A percentile compares a stretch with the other conserved stretches of the same genome.
Evolutionary conservation across 305 asterid species (phyloP).

Genomic region (Fraxinus dipetala): DNA sequence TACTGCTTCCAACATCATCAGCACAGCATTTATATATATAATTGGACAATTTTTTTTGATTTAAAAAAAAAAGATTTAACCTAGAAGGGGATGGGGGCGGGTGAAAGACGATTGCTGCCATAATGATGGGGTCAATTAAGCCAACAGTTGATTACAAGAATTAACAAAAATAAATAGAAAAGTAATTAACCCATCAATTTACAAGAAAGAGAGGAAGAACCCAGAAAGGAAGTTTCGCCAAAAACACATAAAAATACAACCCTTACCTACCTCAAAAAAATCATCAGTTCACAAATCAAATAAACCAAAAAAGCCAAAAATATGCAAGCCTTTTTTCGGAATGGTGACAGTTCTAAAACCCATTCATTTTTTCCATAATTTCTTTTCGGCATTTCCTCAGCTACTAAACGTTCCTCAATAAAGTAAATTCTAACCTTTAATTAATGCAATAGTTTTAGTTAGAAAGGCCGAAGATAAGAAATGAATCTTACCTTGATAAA

Average conservation of each 20-base stretch:
- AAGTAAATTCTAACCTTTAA: constrained; percentile 2
- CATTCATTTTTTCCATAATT: neutral
- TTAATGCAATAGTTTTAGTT: neutral
- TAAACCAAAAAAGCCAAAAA: neutral
- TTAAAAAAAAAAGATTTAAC: neutral
- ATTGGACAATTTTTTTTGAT: neutral
- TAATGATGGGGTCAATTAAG: constrained; percentile 11
- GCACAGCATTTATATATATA: neutral
- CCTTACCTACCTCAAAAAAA: constrained; percentile 15
- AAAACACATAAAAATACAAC: neutral
- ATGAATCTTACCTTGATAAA: constrained; percentile 30
- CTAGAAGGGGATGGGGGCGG: neutral
- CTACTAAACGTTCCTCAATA: constrained; percentile 12
- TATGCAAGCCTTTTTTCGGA: neutral
- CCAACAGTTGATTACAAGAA: neutral
- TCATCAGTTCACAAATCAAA: constrained; percentile 21
- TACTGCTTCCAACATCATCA: constrained; percentile 20
- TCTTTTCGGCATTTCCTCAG: constrained; percentile 1
- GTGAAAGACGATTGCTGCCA: neutral
- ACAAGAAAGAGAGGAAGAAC: neutral
- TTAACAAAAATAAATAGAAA: constrained; percentile 6
- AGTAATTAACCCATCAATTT: neutral
- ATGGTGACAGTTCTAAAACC: constrained; percentile 7
- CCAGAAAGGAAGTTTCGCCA: constrained; percentile 24
- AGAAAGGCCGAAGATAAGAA: neutral